phyloP scores from a whole-genome alignment of 1,284 basidiomycete species.

The Ceratobasidium sp. region DNA sequence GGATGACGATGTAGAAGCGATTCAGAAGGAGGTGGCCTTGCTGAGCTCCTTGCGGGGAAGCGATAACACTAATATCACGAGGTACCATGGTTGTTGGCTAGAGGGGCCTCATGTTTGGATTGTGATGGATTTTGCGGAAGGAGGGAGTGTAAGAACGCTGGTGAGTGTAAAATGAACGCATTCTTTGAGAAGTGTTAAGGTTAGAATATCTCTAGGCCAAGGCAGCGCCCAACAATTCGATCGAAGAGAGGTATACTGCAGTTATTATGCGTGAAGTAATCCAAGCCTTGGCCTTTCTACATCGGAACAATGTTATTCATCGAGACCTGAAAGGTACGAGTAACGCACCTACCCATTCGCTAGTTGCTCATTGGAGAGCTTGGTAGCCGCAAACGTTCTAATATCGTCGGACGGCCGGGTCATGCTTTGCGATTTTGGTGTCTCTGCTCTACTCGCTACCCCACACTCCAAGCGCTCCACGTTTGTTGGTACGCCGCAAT shows the following conservation, averaged over 20 bases:
- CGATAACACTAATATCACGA: conserved; percentile 90
- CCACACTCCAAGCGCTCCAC: conserved; percentile 92
- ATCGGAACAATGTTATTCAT: conserved; percentile 95
- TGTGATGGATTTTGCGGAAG: conserved; percentile 97
- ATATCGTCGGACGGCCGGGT: conserved; percentile 89
- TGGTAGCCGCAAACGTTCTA: conserved; percentile 88
- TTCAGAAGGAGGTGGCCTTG: conserved; percentile 95
- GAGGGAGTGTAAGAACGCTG: conserved; percentile 93
- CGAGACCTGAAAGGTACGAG: conserved; percentile 85
- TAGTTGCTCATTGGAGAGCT: not conserved
- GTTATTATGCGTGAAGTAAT: conserved; percentile 93
- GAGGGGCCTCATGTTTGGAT: conserved; percentile 98
- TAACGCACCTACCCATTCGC: not conserved
- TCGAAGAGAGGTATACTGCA: conserved; percentile 92
- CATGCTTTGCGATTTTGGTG: conserved; percentile 96
- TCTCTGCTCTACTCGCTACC: conserved; percentile 91
- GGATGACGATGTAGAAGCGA: conserved; percentile 96
- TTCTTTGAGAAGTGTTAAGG: not conserved
- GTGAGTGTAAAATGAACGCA: conserved; percentile 55
- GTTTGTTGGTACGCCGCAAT: conserved; percentile 95
- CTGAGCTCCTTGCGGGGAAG: conserved; percentile 81
- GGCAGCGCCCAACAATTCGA: conserved; percentile 81
- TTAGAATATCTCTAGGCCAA: conserved; percentile 63
- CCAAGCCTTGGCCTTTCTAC: conserved; percentile 86
- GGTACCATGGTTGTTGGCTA: conserved; percentile 96